Evolutionary conservation across 2,329 filamentous ascomycete species (phyloP), one percentile per base, ranked within the genome.

Genomic region (Pseudogymnoascus sp.): DNA sequence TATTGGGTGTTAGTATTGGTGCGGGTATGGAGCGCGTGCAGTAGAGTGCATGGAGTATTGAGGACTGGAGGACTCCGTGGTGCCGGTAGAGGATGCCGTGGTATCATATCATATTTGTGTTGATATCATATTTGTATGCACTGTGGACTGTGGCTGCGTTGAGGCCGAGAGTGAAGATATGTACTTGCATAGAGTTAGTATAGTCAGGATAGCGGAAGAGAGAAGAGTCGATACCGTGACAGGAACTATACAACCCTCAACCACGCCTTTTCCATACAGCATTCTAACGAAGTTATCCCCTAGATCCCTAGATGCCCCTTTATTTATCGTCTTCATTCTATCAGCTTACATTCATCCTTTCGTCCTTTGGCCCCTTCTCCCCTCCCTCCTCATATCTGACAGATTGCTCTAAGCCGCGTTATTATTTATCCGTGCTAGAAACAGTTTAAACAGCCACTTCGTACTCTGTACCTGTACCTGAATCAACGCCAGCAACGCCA

Each of bases 401-500:
- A 57, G 51, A 57, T 57, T 34, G 28, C 25, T 57, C 51, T 57
- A 57, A 57, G 28, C 51, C 48, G 51, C 51, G 51, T 34, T 57
- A 57, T 57, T 21, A 34, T 57, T 57, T 57, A 57, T 57, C 51
- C 51, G 25, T 57, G 8, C 21, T 31, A n/a, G 41, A 21, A 48
- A 23, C 6, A 23, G 21, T 14, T n/a, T 16, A 25, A 25, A 25
- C 23, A 25, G 23, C 23, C 23, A 48, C 43, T n/a, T n/a, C 5
- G 48, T 57, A 11, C 48, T 4, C 11, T 25, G 25, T 57, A 19
- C n/a, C n/a, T 57, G 51, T 31, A 57, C 28, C 51, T 54, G 45
- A 3, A 54, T 16, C 14, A 28, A 57, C n/a, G 51, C 51, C 51
- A 57, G n/a, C 14, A 28, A 57, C n/a, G 51, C 51, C 51, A 57